Conservation (phyloP, 1,284 basidiomycete genomes). For the Puccinia horiana region DNA sequence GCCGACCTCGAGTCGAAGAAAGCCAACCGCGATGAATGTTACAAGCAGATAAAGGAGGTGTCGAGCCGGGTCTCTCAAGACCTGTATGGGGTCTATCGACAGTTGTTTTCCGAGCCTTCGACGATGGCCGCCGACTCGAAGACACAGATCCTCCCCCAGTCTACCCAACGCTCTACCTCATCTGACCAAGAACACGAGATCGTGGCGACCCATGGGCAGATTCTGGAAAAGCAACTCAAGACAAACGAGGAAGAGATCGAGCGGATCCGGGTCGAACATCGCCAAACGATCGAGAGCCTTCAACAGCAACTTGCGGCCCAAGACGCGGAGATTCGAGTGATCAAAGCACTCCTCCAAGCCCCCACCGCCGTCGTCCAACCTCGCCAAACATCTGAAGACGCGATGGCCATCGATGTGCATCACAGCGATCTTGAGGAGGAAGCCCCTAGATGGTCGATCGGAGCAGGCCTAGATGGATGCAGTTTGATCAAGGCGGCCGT, state of each 20-base stretch:
- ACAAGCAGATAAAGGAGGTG: background rate
- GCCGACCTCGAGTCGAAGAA: background rate
- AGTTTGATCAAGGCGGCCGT: background rate
- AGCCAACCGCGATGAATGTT: background rate
- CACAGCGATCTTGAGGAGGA: background rate
- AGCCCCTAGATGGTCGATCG: background rate
- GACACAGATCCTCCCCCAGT: background rate
- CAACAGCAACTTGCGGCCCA: conserved; percentile 4
- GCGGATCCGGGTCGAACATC: background rate
- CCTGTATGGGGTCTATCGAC: background rate
- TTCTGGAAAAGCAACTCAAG: conserved; percentile 23
- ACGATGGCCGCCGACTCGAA: background rate
- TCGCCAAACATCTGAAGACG: background rate
- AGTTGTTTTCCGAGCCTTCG: background rate
- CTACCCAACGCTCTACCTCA: background rate
- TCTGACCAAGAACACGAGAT: background rate
- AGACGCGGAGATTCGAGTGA: background rate
- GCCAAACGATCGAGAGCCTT: conserved; percentile 3
- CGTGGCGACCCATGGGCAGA: background rate
- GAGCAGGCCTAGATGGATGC: no score
- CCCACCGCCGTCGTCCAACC: background rate
- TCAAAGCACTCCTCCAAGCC: background rate
- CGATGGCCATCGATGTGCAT: background rate
- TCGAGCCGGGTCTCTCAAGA: background rate
- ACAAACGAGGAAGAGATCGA: conserved; percentile 15